These are phyloP conservation scores for Quercus rubra DNA, from an alignment of 306 rosid species.

Conservation along the genomic window DNA sequence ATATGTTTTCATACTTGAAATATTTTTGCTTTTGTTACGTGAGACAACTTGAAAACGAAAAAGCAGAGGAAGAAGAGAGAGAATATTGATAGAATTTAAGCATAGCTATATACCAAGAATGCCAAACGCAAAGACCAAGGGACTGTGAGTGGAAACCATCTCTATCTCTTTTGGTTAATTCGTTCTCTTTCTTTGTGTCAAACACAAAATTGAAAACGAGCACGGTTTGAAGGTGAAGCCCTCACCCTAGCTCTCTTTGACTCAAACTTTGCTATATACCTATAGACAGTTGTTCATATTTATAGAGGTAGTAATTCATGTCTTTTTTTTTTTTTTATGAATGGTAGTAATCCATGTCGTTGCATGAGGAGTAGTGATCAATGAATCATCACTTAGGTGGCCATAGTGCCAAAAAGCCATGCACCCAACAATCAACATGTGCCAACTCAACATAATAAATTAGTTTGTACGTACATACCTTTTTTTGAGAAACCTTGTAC, in stretches of 20 bases:
- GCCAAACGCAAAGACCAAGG: constrained; percentile 52
- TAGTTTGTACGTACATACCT: too few relatives aligned
- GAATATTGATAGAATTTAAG: background rate
- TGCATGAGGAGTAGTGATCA: constrained; percentile 24
- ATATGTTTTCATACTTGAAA: too few relatives aligned
- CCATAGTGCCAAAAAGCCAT: constrained; percentile 21
- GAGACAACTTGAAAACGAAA: too few relatives aligned
- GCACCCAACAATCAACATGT: constrained; percentile 42
- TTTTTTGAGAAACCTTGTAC: too few relatives aligned
- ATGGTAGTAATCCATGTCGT: background rate
- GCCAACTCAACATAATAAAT: background rate
- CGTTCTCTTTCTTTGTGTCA: background rate
- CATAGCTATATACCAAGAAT: constrained; percentile 47
- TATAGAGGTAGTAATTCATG: constrained; percentile 33
- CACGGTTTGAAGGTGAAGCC: constrained; percentile 13
- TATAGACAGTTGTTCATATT: constrained; percentile 21
- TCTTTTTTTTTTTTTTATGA: background rate
- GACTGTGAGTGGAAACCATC: constrained; percentile 24
- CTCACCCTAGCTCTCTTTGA: constrained; percentile 20
- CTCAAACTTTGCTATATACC: constrained; percentile 35
- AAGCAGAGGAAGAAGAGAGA: background rate
- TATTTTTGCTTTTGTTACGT: too few relatives aligned
- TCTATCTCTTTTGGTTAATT: background rate
- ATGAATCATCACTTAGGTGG: background rate
- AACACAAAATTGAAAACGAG: background rate